Evolutionary conservation across 768 basidiomycete genomes (phyloP).

Genomic region (Boletellus ananas): DNA sequence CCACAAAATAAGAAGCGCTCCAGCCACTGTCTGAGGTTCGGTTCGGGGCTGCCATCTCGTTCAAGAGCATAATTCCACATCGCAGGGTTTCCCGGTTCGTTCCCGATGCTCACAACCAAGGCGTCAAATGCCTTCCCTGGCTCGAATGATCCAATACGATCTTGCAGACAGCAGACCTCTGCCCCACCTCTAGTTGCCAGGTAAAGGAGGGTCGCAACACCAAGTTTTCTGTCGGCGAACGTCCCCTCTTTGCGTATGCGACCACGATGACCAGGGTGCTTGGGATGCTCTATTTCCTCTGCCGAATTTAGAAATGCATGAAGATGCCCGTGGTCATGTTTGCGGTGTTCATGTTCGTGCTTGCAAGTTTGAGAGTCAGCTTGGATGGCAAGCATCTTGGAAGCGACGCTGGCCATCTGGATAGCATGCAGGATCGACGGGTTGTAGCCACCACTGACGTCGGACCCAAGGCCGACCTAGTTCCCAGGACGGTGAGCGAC

Average conservation of each 20-base stretch:
- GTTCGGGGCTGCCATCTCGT: constrained; percentile 29
- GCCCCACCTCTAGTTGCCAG: constrained; percentile 94
- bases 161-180: constrained; percentile 66
- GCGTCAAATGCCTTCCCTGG: constrained; percentile 91
- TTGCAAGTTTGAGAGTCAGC: constrained; percentile 13
- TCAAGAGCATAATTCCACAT: constrained; percentile 47
- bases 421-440: constrained; percentile 75
- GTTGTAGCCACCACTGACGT: constrained; percentile 84
- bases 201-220: constrained; percentile 74
- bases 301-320: background rate
- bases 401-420: constrained; percentile 73
- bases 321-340: background rate
- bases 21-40: constrained; percentile 51
- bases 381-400: constrained; percentile 68
- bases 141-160: constrained; percentile 70
- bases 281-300: background rate
- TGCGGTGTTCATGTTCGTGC: background rate
- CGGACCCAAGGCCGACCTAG: constrained; percentile 93
- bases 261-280: background rate
- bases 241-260: constrained; percentile 5
- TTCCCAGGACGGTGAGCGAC: constrained; percentile 3
- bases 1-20: constrained; percentile 87
- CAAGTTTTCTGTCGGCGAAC: constrained; percentile 61
- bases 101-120: constrained; percentile 59
- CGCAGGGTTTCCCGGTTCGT: constrained; percentile 50